A percentile compares a stretch with the other conserved stretches of the same genome.
phyloP scores from a whole-genome alignment of 139 green algal species.

The Spirogloea muscicola region DNA sequence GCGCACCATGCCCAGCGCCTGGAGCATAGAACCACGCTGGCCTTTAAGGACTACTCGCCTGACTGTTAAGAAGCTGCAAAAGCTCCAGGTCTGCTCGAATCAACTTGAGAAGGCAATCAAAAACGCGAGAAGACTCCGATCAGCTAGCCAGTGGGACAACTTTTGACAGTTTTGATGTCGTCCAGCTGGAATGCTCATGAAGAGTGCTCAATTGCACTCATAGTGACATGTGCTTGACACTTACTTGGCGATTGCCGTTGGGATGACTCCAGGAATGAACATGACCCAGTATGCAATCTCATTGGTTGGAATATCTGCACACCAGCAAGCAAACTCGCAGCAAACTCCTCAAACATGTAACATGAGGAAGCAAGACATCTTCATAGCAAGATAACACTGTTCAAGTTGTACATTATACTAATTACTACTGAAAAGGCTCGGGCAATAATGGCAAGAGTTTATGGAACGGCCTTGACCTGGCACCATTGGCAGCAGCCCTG shows the following conservation, averaged over 20 bases:
- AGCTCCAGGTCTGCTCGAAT: neutral
- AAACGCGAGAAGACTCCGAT: neutral
- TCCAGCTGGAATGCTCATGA: too few relatives aligned
- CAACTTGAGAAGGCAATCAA: neutral
- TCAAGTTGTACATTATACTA: too few relatives aligned
- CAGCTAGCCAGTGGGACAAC: neutral
- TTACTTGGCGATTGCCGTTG: neutral
- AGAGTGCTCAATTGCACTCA: neutral
- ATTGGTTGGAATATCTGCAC: conserved; percentile 1
- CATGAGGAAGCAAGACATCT: too few relatives aligned
- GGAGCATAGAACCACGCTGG: neutral
- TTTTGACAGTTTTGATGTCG: too few relatives aligned
- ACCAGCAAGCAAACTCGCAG: too few relatives aligned
- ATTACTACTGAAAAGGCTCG: too few relatives aligned
- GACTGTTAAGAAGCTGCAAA: neutral
- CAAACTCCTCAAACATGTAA: too few relatives aligned
- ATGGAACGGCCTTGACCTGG: too few relatives aligned
- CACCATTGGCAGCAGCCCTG: too few relatives aligned
- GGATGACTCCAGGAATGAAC: neutral
- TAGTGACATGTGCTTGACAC: neutral
- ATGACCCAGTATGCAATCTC: neutral
- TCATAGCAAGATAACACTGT: too few relatives aligned
- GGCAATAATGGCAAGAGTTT: too few relatives aligned
- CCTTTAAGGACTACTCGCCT: neutral
- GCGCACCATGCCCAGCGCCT: neutral